These are phyloP conservation scores for Lojkania enalia DNA, from an alignment of 2,329 filamentous ascomycete species.

Conservation along the genomic window DNA sequence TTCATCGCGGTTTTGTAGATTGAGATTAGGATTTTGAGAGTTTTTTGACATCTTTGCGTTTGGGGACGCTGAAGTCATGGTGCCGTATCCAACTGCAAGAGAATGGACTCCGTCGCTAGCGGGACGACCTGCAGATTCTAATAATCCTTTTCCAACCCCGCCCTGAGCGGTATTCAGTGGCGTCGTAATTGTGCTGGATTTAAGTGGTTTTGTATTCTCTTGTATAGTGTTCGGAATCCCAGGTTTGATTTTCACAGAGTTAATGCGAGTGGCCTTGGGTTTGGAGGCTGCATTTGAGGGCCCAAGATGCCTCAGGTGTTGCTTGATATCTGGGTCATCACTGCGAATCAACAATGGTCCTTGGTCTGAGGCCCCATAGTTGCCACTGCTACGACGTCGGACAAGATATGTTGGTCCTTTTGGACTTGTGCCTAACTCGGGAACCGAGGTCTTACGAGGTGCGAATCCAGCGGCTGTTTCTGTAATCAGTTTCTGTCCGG, in stretches of 20 bases:
- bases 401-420: slow-evolving; percentile 49
- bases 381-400: slow-evolving; percentile 51
- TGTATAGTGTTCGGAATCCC: slow-evolving; percentile 49
- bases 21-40: slow-evolving; percentile 22
- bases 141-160: slow-evolving; percentile 58
- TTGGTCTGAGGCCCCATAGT: slow-evolving; percentile 26
- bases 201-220: slow-evolving; percentile 43
- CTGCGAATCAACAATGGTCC: slow-evolving; percentile 50
- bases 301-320: slow-evolving; percentile 66
- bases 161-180: slow-evolving; percentile 49
- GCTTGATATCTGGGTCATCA: slow-evolving; percentile 58
- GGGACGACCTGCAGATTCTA: slow-evolving; percentile 58
- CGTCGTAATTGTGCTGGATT: slow-evolving; percentile 18
- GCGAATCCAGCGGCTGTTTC: slow-evolving; percentile 18
- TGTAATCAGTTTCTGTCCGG: slow-evolving; percentile 27
- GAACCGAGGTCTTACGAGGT: slow-evolving; percentile 34
- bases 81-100: slow-evolving; percentile 52
- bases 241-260: slow-evolving; percentile 68
- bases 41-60: slow-evolving; percentile 34
- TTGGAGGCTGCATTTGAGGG: slow-evolving; percentile 65
- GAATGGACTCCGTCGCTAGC: slow-evolving; percentile 69
- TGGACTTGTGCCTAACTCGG: slow-evolving; percentile 31
- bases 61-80: slow-evolving; percentile 33
- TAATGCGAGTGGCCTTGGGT: slow-evolving; percentile 64
- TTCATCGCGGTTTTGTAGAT: slow-evolving; percentile 16